These are phyloP conservation scores for Graphilbum sp. DNA, from an alignment of 2,329 filamentous ascomycete genomes.

Conservation along the genomic window DNA sequence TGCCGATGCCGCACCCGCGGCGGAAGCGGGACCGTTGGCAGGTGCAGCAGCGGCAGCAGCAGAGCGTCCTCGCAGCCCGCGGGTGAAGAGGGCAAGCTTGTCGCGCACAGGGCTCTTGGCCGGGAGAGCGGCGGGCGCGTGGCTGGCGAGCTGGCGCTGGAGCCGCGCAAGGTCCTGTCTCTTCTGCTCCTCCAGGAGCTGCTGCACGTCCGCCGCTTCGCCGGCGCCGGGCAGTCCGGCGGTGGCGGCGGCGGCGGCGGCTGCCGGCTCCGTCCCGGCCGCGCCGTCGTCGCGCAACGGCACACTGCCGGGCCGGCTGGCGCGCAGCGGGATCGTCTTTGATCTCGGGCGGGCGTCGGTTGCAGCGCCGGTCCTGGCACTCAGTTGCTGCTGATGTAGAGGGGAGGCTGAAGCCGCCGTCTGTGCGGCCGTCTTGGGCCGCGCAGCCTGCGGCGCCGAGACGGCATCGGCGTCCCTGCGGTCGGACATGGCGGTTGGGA, in stretches of 20 bases:
- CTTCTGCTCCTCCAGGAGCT: conserved; percentile 31
- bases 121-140: conserved; percentile 12
- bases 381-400: neutral
- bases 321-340: too few relatives aligned
- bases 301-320: too few relatives aligned
- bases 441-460: too few relatives aligned
- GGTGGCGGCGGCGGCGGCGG: too few relatives aligned
- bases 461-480: too few relatives aligned
- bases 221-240: neutral
- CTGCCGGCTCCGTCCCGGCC: too few relatives aligned
- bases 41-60: conserved; percentile 1
- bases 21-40: too few relatives aligned
- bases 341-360: too few relatives aligned
- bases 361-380: too few relatives aligned
- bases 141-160: conserved; percentile 23
- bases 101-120: conserved; percentile 27
- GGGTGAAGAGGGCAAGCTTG: conserved; percentile 27
- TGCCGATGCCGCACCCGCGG: too few relatives aligned
- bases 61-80: neutral
- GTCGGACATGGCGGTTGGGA: too few relatives aligned
- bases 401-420: neutral
- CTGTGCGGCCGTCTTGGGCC: neutral
- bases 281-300: too few relatives aligned
- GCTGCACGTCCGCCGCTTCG: conserved; percentile 24
- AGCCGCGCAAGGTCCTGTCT: conserved; percentile 29